These are phyloP conservation scores for Hemisphaericaspora lyxosophila DNA, from an alignment of 1,139 yeast species.

Conservation along the genomic window DNA sequence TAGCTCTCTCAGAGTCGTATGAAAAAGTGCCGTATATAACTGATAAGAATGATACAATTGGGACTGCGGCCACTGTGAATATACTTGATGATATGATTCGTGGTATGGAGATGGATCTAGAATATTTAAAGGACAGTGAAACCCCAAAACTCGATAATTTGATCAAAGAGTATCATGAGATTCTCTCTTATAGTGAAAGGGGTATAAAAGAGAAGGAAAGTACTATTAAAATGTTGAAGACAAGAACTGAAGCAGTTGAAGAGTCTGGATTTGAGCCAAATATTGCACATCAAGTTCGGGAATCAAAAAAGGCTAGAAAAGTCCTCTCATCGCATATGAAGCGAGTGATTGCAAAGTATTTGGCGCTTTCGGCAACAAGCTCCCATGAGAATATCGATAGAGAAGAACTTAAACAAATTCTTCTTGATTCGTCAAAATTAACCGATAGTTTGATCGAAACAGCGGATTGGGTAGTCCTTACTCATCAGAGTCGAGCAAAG, in stretches of 20 bases:
- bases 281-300: constrained; percentile 8
- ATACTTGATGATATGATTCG: constrained; percentile 19
- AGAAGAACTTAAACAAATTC: constrained; percentile 17
- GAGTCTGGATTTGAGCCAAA: not conserved
- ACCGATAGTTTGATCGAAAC: constrained; percentile 10
- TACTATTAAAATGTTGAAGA: constrained; percentile 3
- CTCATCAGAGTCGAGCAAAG: not conserved
- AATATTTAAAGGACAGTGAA: not conserved
- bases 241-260: constrained; percentile 6
- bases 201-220: constrained; percentile 2
- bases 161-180: constrained; percentile 10
- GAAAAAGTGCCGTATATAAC: constrained; percentile 32
- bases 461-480: constrained; percentile 9
- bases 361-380: constrained; percentile 21
- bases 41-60: constrained; percentile 39
- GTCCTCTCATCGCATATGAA: constrained; percentile 19
- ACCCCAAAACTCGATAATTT: not conserved
- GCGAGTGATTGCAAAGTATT: constrained; percentile 23
- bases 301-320: constrained; percentile 16
- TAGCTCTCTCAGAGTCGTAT: constrained; percentile 31
- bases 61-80: constrained; percentile 34
- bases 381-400: constrained; percentile 22
- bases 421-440: constrained; percentile 10
- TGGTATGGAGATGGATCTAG: constrained; percentile 3
- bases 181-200: constrained; percentile 7